These are phyloP conservation scores for Malus sylvestris DNA, from an alignment of 306 rosid species.

Conservation along the genomic window DNA sequence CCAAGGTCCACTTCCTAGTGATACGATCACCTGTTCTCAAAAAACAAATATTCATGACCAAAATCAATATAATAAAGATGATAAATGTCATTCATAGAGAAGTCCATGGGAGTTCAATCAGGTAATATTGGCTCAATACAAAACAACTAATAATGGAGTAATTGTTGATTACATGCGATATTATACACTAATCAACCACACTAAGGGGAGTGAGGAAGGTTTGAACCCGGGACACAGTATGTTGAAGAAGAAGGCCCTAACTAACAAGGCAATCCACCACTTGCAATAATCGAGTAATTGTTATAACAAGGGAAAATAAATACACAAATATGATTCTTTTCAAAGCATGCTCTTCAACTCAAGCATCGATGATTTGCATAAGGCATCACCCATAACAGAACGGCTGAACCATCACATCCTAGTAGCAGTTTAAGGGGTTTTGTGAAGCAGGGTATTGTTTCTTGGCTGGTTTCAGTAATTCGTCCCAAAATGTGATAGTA, in stretches of 20 bases:
- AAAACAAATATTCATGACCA: constrained; percentile 24
- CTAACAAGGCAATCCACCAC: neutral
- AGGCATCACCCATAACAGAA: neutral
- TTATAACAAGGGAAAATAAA: neutral
- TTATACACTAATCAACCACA: neutral
- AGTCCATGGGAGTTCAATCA: neutral
- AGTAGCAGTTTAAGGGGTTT: neutral
- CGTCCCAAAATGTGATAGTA: neutral
- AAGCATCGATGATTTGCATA: neutral
- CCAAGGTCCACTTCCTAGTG: constrained; percentile 98
- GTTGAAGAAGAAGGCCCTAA: neutral
- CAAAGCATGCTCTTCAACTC: neutral
- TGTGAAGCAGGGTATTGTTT: neutral
- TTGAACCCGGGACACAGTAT: neutral
- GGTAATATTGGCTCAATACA: neutral
- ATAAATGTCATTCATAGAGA: neutral
- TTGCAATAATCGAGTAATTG: neutral
- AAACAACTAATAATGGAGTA: neutral
- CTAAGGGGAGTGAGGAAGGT: neutral
- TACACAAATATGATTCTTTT: neutral
- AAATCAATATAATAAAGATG: neutral
- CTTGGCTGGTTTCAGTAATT: neutral
- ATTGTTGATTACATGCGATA: neutral
- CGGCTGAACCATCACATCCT: neutral
- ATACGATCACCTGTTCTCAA: constrained; percentile 73